Evolutionary conservation across 768 basidiomycete species (phyloP).

Genomic region (Stropharia rugosoannulata): DNA sequence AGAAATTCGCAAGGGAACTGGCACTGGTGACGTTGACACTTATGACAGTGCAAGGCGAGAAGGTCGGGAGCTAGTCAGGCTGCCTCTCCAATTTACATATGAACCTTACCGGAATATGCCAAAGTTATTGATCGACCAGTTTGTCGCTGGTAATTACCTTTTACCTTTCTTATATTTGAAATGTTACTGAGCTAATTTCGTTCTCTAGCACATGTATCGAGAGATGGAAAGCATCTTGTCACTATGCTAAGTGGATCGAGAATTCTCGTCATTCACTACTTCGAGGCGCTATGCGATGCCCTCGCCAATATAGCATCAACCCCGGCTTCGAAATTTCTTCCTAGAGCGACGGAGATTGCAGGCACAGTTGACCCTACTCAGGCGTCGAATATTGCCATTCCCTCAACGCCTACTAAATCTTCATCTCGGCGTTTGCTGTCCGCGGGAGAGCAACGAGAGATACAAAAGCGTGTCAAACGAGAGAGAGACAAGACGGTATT

Average conservation of each 20-base stretch:
- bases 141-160: slow-evolving; percentile 39
- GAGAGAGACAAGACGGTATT: slow-evolving; percentile 21
- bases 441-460: background rate
- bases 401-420: background rate
- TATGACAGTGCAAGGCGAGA: slow-evolving; percentile 2
- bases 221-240: slow-evolving; percentile 48
- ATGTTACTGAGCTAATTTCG: background rate
- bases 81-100: slow-evolving; percentile 10
- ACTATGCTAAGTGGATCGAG: slow-evolving; percentile 36
- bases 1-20: background rate
- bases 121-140: slow-evolving; percentile 36
- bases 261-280: slow-evolving; percentile 41
- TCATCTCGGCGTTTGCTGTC: background rate
- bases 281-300: slow-evolving; percentile 33
- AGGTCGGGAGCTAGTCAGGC: slow-evolving; percentile 10
- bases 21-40: background rate
- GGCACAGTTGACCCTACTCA: background rate
- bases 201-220: slow-evolving; percentile 42
- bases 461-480: background rate
- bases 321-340: background rate
- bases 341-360: background rate
- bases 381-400: background rate
- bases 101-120: slow-evolving; percentile 6
- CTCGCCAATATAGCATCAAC: slow-evolving; percentile 5
- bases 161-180: background rate